phyloP scores from a whole-genome alignment of 2,329 filamentous ascomycete genomes.

The Ophiocordyceps robertsii region DNA sequence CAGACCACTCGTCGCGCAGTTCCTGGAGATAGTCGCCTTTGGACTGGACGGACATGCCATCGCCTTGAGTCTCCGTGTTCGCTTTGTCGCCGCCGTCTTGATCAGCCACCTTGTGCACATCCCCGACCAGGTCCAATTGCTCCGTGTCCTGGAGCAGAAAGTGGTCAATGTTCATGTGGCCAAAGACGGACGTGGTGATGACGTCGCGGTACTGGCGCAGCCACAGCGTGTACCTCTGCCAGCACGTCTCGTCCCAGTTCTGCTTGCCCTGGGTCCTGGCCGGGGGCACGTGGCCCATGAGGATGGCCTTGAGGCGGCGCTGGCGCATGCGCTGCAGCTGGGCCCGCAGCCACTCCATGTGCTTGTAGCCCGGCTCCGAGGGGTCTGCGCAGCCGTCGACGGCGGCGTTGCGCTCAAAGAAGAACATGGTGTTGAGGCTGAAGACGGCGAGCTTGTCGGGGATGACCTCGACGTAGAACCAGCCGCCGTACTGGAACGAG shows the following conservation, averaged over 20 bases:
- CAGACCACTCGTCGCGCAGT: slow-evolving; percentile 64
- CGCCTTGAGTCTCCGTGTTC: slow-evolving; percentile 22
- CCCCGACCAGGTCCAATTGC: slow-evolving; percentile 46
- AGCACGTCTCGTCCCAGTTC: slow-evolving; percentile 93
- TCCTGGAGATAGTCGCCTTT: slow-evolving; percentile 61
- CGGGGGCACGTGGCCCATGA: slow-evolving; percentile 89
- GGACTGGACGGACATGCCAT: slow-evolving; percentile 44
- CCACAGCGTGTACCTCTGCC: slow-evolving; percentile 95
- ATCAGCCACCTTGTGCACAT: background rate
- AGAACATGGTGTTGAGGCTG: slow-evolving; percentile 93
- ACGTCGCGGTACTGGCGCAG: slow-evolving; percentile 83
- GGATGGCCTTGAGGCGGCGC: slow-evolving; percentile 82
- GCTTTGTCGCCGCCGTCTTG: slow-evolving; percentile 18
- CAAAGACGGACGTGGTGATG: slow-evolving; percentile 64
- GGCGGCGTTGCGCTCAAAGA: slow-evolving; percentile 86
- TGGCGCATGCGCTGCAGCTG: slow-evolving; percentile 74
- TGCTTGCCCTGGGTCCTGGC: slow-evolving; percentile 74
- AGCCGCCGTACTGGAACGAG: slow-evolving; percentile 82
- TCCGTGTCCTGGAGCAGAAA: slow-evolving; percentile 83
- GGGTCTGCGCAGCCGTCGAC: slow-evolving; percentile 75
- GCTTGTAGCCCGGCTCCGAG: slow-evolving; percentile 78
- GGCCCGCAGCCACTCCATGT: slow-evolving; percentile 89
- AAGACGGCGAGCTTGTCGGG: slow-evolving; percentile 76
- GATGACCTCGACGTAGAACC: slow-evolving; percentile 89
- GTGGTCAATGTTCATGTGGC: slow-evolving; percentile 98